These are phyloP conservation scores for Asclepias syriaca DNA, from an alignment of 257 asterid species.

Conservation along the genomic window DNA sequence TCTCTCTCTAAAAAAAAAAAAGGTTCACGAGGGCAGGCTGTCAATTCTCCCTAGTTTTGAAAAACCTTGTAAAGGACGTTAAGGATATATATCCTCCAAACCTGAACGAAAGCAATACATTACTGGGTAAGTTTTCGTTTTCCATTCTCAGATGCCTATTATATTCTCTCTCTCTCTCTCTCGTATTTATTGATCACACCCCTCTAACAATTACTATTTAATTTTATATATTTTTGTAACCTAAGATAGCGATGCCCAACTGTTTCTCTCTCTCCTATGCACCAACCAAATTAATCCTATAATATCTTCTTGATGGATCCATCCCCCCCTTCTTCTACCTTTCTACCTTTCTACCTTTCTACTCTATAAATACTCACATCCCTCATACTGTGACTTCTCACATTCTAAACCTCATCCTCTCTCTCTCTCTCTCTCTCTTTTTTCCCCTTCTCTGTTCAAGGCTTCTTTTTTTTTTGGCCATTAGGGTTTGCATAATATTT, in stretches of 20 bases:
- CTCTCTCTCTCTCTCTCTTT: neutral
- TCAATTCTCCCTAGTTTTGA: conserved; percentile 10
- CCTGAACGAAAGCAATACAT: conserved; percentile 27
- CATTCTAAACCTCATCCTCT: neutral
- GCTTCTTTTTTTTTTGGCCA: neutral
- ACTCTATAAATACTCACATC: conserved; percentile 16
- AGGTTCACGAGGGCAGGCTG: neutral
- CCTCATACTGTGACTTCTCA: neutral
- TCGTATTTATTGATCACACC: conserved; percentile 14
- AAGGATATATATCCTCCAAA: conserved; percentile 21
- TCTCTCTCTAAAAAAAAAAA: too few species aligned
- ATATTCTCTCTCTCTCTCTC: neutral
- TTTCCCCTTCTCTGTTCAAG: neutral
- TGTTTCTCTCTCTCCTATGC: conserved; percentile 11
- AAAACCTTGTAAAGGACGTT: conserved; percentile 25
- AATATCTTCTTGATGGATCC: conserved; percentile 2
- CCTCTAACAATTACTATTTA: neutral
- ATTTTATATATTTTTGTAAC: conserved; percentile 7
- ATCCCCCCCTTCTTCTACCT: neutral
- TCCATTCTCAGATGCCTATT: conserved; percentile 13
- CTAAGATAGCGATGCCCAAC: conserved; percentile 30
- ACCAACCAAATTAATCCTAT: conserved; percentile 18
- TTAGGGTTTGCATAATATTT: neutral
- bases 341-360: neutral
- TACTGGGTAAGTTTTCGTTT: conserved; percentile 18